These are phyloP conservation scores for Grosmannia huntii DNA, from an alignment of 2,329 filamentous ascomycete species.

Conservation along the genomic window DNA sequence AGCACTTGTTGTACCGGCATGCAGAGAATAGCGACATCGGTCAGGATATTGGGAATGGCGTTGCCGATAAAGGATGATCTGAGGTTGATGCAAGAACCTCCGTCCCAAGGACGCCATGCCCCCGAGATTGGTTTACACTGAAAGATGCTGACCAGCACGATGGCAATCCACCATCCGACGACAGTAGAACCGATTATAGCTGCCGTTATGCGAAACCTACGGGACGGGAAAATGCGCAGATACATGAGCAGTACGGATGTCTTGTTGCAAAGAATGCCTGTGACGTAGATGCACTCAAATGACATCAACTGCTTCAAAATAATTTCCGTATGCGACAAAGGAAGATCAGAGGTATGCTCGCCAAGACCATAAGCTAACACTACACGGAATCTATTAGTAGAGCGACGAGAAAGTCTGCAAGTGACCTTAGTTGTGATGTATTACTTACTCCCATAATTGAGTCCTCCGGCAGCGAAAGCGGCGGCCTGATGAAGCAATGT, in stretches of 20 bases:
- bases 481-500: background rate
- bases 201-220: slow-evolving; percentile 10
- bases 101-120: slow-evolving; percentile 20
- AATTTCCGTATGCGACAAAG: background rate
- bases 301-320: slow-evolving; percentile 10
- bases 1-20: slow-evolving; percentile 13
- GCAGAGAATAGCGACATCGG: slow-evolving; percentile 22
- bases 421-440: background rate
- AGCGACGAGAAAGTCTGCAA: background rate
- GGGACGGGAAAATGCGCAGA: slow-evolving; percentile 16
- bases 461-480: background rate
- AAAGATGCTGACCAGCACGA: slow-evolving; percentile 16
- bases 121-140: slow-evolving; percentile 27
- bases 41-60: slow-evolving; percentile 27
- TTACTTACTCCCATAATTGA: background rate
- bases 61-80: slow-evolving; percentile 29
- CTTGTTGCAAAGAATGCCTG: slow-evolving; percentile 2
- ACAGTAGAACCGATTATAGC: slow-evolving; percentile 9
- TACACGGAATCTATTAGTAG: background rate
- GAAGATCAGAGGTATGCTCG: background rate
- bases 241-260: slow-evolving; percentile 14
- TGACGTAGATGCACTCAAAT: slow-evolving; percentile 9
- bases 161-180: slow-evolving; percentile 14
- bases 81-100: slow-evolving; percentile 26
- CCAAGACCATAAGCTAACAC: background rate